Percentiles rank a stretch among this genome's conserved stretches.
phyloP scores from a whole-genome alignment of 129 eudicot genomes.

The Flaveria robusta region DNA sequence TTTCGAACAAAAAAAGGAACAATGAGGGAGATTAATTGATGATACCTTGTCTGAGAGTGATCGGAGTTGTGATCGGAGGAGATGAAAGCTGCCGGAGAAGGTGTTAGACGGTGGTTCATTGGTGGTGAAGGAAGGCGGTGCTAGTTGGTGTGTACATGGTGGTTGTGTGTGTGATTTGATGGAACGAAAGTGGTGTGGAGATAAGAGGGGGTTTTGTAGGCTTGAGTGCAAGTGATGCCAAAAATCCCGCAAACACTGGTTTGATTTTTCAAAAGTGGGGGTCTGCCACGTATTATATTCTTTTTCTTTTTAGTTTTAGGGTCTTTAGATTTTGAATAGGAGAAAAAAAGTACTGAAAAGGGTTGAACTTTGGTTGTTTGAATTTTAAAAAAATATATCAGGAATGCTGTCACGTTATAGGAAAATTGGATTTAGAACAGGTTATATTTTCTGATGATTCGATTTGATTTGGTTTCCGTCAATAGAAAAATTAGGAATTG shows the following conservation, averaged over 20 bases:
- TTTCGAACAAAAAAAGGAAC: background rate
- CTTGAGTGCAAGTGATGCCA: conserved; percentile 37
- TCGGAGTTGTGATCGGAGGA: background rate
- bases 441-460: no score
- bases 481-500: no score
- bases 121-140: background rate
- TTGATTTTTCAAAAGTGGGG: conserved; percentile 36
- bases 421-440: no score
- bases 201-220: conserved; percentile 21
- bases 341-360: background rate
- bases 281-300: conserved; percentile 26
- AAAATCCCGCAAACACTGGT: conserved; percentile 34
- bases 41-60: conserved; percentile 24
- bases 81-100: background rate
- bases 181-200: background rate
- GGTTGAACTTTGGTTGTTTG: no score
- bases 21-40: no score
- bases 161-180: background rate
- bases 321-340: conserved; percentile 10
- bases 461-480: no score
- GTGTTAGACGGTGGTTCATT: background rate
- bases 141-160: conserved; percentile 8
- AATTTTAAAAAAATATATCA: no score
- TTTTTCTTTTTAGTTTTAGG: background rate
- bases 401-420: no score